Conservation (phyloP, 805 yeast species). For the Tetrapisispora namnaoensis region DNA sequence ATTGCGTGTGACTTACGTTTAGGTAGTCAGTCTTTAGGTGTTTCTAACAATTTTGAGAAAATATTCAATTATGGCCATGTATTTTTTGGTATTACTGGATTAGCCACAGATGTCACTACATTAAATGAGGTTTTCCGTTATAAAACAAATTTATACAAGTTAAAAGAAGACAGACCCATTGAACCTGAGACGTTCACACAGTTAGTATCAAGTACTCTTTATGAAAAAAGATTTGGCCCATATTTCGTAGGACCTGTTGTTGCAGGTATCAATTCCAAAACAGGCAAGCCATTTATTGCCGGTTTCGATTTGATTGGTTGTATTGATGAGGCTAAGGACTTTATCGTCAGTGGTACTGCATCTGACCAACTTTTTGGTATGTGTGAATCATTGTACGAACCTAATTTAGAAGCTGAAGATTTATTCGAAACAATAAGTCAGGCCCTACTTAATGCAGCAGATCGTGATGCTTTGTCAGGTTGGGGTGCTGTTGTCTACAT, state of each 20-base stretch:
- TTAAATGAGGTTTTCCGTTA: slow-evolving; percentile 71
- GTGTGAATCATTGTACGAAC: slow-evolving; percentile 96
- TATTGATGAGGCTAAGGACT: slow-evolving; percentile 89
- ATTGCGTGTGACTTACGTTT: slow-evolving; percentile 91
- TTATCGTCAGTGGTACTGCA: slow-evolving; percentile 93
- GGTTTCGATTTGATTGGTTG: slow-evolving; percentile 96
- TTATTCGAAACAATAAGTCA: slow-evolving; percentile 92
- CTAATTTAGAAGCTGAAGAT: slow-evolving; percentile 87
- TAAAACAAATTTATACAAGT: slow-evolving; percentile 79
- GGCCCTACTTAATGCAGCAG: slow-evolving; percentile 87
- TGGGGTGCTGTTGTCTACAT: slow-evolving; percentile 97
- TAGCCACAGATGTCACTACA: slow-evolving; percentile 89
- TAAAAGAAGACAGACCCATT: slow-evolving; percentile 82
- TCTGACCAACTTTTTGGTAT: slow-evolving; percentile 95
- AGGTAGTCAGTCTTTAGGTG: slow-evolving; percentile 88
- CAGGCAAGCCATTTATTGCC: slow-evolving; percentile 81
- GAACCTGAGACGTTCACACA: slow-evolving; percentile 94
- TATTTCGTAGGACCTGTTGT: slow-evolving; percentile 95
- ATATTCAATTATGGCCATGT: slow-evolving; percentile 78
- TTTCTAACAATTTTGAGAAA: slow-evolving; percentile 88
- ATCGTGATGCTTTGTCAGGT: slow-evolving; percentile 94
- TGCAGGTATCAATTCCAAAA: slow-evolving; percentile 82
- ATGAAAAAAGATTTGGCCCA: slow-evolving; percentile 90
- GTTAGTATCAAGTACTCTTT: slow-evolving; percentile 79
- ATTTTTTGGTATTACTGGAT: slow-evolving; percentile 85